Evolutionary conservation across 2,329 filamentous ascomycete genomes (phyloP), one percentile per base, ranked within the genome.

Genomic region (Neonectria punicea): DNA sequence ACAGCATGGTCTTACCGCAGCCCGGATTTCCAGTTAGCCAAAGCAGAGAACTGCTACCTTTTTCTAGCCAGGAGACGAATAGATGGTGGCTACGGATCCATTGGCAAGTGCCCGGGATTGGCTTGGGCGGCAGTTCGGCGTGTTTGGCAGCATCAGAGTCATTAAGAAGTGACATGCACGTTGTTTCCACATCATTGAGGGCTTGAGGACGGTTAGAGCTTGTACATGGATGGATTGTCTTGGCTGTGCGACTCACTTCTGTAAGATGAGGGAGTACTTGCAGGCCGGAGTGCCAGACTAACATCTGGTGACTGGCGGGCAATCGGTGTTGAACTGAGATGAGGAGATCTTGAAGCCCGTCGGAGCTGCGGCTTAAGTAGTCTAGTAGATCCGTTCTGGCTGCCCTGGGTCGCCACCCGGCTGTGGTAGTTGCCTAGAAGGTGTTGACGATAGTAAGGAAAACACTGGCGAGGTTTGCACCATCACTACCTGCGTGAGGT

Each of bases 1-100:
- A 20, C 20, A 20, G 20, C 20, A 20, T 20, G 20, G 20, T 20
- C 63, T 80, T 81, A 18, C 79, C 78, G 58, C 73, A 80, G 5
- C 78, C 78, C 18, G 79, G 74, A 68, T 78, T 72, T 5, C 78
- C 78, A 22, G 71, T 80, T 11, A 81, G 69, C 79, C 77, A 80
- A 13, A 81, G 72, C 2, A 80, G 65, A 32, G 70, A 69, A n/a
- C 69, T 74, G 34, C 70, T 61, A 22, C 70, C 63, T n/a, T 3
- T 73, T 11, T 66, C 66, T 54, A 74, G 60, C 78, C 77, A 81
- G 18, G 75, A 66, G 7, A 62, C 39, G 57, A 78, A 80, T 3
- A 66, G 25, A 6, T 69, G 67, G 63, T 80, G 65, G 25, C 57
- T 70, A 30, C 76, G 57, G 57, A 81, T 75, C 79, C 78, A 80